Base-by-base conservation (phyloP, 2,329 filamentous ascomycete species). In the Raffaelea ambrosiae region DNA sequence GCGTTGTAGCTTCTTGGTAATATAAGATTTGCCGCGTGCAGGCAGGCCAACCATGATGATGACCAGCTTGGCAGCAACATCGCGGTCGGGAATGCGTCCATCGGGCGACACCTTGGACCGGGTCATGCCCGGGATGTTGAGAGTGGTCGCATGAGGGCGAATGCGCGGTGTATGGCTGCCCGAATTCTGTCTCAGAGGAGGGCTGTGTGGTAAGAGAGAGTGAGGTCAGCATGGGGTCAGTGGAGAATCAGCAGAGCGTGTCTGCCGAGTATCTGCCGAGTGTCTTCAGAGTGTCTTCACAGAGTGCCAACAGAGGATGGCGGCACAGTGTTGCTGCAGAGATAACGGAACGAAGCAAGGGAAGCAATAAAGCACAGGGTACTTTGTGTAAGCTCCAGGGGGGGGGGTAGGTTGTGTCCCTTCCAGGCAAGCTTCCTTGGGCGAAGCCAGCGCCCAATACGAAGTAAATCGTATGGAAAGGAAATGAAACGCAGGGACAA, bases 1-100 rank as follows among this genome's bases (percentile, higher is more conserved):
- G 52, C 93, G 80, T 50, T 93, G 86, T 53, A 98, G 79, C 70
- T 98, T 98, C 73, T 97, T 97, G 52, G 93, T 97, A 59, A 98
- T 95, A 68, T 98, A 98, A 48, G 90, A 96, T 70, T 98, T 98
- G 62, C 93, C 93, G 59, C 93, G 77, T 10, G 93, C 93, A 3
- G 93, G 93, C 58, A 98, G 71, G 54, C 93, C 93, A 51, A 98
- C 93, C 93, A 98, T 98, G 63, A 98, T 83, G 59, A 98, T 95
- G 61, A 97, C 88, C 53, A 98, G 74, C 73, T 98, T 98, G 38
- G 93, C 86, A 44, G 90, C 93, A 44, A 98, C 86, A 75, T 98
- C 93, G 60, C 91, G 79, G 61, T 91, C 83, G 48, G 93, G 85
- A 57, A 98, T 98, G 59, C 88, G 83, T 56, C 93, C 93, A 65